Percentiles rank a stretch among this genome's conserved stretches.
Conservation (phyloP, 2,329 filamentous ascomycete species). For the Apiospora malaysiana region DNA sequence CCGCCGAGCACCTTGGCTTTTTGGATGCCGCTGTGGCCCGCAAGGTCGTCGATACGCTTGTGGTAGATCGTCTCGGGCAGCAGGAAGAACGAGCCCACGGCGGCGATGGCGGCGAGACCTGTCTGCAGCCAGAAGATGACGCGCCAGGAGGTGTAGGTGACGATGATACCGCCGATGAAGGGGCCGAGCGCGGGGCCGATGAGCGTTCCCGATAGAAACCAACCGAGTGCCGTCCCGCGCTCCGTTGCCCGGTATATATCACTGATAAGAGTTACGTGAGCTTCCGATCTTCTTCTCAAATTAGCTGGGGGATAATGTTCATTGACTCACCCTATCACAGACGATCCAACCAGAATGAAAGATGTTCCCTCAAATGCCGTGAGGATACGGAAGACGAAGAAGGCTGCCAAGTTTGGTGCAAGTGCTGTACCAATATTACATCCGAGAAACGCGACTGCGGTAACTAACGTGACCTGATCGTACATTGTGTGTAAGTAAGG, state of each 20-base stretch:
- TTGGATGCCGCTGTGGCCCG: conserved; percentile 54
- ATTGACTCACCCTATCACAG: conserved; percentile 68
- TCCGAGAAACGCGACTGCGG: conserved; percentile 67
- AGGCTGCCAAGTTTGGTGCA: conserved; percentile 71
- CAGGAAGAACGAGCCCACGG: conserved; percentile 66
- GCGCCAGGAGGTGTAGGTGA: conserved; percentile 75
- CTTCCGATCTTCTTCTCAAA: background rate
- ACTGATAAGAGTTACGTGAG: conserved; percentile 35
- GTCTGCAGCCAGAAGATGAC: conserved; percentile 81
- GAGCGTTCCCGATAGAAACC: conserved; percentile 74
- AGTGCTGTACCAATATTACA: conserved; percentile 77
- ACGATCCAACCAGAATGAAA: conserved; percentile 74
- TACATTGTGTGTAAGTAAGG: background rate
- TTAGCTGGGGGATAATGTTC: conserved; percentile 34
- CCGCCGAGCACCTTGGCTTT: conserved; percentile 62
- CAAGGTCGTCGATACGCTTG: conserved; percentile 66
- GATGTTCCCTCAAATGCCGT: conserved; percentile 78
- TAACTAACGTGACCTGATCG: conserved; percentile 61
- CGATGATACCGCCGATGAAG: conserved; percentile 77
- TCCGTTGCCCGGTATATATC: conserved; percentile 71
- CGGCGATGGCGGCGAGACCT: conserved; percentile 66
- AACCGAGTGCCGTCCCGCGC: conserved; percentile 74
- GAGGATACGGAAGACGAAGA: conserved; percentile 76
- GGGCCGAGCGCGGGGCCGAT: conserved; percentile 74
- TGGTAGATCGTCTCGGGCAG: conserved; percentile 76